Conservation (phyloP, 352 stramenopile species). For the Phytophthora lateralis region DNA sequence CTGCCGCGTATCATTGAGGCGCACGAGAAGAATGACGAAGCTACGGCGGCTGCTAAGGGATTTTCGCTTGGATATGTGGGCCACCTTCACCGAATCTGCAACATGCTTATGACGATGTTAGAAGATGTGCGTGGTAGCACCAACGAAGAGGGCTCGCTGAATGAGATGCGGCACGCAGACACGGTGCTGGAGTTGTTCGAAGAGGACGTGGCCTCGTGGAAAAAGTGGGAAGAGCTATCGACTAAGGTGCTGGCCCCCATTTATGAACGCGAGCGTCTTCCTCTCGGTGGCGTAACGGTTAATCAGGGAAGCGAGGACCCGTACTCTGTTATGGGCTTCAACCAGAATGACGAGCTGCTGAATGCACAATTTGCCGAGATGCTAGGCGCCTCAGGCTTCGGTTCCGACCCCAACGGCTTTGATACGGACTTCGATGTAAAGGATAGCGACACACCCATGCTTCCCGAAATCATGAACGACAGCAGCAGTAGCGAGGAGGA, state of each 20-base stretch:
- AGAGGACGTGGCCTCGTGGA: slow-evolving; percentile 73
- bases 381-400: slow-evolving; percentile 73
- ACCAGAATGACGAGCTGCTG: slow-evolving; percentile 71
- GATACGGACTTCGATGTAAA: slow-evolving; percentile 82
- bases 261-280: slow-evolving; percentile 80
- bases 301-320: slow-evolving; percentile 63
- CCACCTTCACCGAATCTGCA: slow-evolving; percentile 85
- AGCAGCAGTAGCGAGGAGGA: slow-evolving; percentile 90
- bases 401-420: slow-evolving; percentile 54
- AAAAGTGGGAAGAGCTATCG: slow-evolving; percentile 82
- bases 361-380: slow-evolving; percentile 88
- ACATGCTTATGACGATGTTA: slow-evolving; percentile 83
- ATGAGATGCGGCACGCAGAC: slow-evolving; percentile 88
- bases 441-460: slow-evolving; percentile 70
- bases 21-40: slow-evolving; percentile 80
- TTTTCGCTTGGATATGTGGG: slow-evolving; percentile 84
- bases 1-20: slow-evolving; percentile 77
- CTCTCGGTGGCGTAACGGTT: slow-evolving; percentile 71
- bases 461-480: slow-evolving; percentile 87
- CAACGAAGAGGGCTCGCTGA: slow-evolving; percentile 64
- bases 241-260: slow-evolving; percentile 68
- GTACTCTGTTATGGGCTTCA: slow-evolving; percentile 80
- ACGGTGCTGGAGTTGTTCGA: slow-evolving; percentile 82
- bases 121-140: slow-evolving; percentile 76
- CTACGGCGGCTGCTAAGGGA: slow-evolving; percentile 54